Evolutionary conservation across 2,329 filamentous ascomycete species (phyloP), one percentile per base, ranked within the genome.

Genomic region (Macrophomina tecta): DNA sequence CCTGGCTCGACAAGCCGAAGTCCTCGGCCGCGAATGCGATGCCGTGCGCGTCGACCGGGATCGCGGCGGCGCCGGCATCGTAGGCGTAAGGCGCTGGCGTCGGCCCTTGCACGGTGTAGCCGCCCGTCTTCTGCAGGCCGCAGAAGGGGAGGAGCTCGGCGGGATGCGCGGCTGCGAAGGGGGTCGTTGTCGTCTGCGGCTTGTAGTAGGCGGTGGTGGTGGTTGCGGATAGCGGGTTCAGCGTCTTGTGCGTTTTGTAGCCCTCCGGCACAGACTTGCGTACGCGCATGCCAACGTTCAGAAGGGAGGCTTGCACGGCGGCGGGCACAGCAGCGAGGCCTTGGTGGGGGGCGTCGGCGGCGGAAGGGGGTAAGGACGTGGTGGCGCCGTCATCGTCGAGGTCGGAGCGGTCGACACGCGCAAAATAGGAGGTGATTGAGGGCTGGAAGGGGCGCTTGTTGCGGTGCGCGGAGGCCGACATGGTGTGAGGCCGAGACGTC

Each of bases 231-330:
- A 23, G 23, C 23, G 23, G 51, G 18, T 45, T 9, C 9, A 53
- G 36, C 12, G 65, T 82, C 69, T 80, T 76, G 78, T 86, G 86
- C 1, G 92, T 97, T 82, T 97, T 96, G 85, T 97, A 97, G 68
- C 94, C 94, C 77, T 97, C 94, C 0, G 93, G 91, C 7, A 98
- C 91, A 11, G 91, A 91, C 82, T 98, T 98, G 76, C 94, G 91
- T 61, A 98, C 86, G 30, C 94, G 90, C 93, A 97, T 97, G 73
- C 94, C 94, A 70, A 98, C 94, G 73, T 86, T 92, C 49, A 97
- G 84, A n/a, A 98, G 89, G 69, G 91, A 91, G 42, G 93, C 86
- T 79, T 97, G 92, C 38, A 96, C 84, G 7, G 83, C 83, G 30
- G 84, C 79, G 1, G 92, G 89, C 14, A 94, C 82, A 4, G 77